A percentile compares a stretch with the other conserved stretches of the same genome.
These are phyloP conservation scores for Xylaria intraflava DNA, from an alignment of 495 filamentous ascomycete species.

Conservation along the genomic window DNA sequence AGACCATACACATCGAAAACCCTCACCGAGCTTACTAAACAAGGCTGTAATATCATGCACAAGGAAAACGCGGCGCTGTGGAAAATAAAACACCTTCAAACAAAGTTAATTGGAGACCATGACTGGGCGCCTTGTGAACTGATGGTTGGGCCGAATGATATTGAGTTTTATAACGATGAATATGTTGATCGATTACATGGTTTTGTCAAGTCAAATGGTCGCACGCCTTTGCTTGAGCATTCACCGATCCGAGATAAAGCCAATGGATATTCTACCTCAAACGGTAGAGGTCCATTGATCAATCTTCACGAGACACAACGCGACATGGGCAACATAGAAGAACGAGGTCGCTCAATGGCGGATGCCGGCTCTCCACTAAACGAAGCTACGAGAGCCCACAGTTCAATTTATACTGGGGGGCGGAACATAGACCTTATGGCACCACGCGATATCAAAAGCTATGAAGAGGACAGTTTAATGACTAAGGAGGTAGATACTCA, in stretches of 20 bases:
- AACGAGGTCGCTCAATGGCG: conserved; percentile 17
- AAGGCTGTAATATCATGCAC: conserved; percentile 62
- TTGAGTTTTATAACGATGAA: conserved; percentile 42
- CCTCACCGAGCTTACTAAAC: conserved; percentile 68
- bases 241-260: conserved; percentile 8
- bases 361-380: conserved; percentile 13
- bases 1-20: conserved; percentile 74
- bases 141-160: conserved; percentile 51
- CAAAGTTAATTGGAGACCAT: conserved; percentile 70
- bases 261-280: conserved; percentile 1
- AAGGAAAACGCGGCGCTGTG: conserved; percentile 69
- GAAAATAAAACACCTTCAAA: conserved; percentile 70
- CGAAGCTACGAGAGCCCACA: conserved; percentile 1
- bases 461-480: background rate
- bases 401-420: background rate
- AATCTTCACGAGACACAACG: background rate
- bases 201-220: conserved; percentile 18
- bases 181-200: conserved; percentile 19
- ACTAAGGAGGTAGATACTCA: conserved; percentile 23
- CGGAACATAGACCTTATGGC: conserved; percentile 3
- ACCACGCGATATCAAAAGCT: background rate
- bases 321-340: conserved; percentile 9
- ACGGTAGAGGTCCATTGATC: conserved; percentile 1
- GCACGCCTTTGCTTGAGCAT: conserved; percentile 12
- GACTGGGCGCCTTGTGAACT: conserved; percentile 68